These are phyloP conservation scores for Solanum rostratum DNA, from an alignment of 257 asterid species.

Conservation along the genomic window DNA sequence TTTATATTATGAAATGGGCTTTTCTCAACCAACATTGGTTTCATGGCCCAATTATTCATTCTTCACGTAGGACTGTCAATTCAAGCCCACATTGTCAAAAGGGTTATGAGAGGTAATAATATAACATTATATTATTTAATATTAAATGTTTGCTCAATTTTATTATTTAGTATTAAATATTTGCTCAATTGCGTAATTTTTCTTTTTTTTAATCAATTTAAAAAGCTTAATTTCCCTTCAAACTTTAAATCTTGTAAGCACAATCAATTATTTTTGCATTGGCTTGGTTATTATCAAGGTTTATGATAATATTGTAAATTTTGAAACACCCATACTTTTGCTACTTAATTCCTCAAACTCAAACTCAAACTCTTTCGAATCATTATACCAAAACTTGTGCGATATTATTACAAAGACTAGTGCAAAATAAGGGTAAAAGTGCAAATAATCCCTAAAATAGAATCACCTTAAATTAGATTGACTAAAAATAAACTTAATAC, in stretches of 20 bases:
- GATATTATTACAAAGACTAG: too few relatives aligned
- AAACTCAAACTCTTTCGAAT: too few relatives aligned
- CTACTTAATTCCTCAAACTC: too few relatives aligned
- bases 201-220: too few relatives aligned
- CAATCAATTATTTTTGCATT: not conserved
- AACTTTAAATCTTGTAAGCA: not conserved
- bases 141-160: too few relatives aligned
- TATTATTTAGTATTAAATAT: too few relatives aligned
- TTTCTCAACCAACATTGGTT: not conserved
- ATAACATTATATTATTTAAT: too few relatives aligned
- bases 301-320: not conserved
- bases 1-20: not conserved
- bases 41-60: not conserved
- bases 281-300: not conserved
- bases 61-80: not conserved
- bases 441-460: not conserved
- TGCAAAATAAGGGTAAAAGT: not conserved
- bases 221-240: too few relatives aligned
- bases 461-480: not conserved
- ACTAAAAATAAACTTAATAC: not conserved
- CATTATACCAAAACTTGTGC: not conserved
- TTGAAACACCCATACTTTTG: too few relatives aligned
- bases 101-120: too few relatives aligned
- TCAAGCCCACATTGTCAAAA: not conserved
- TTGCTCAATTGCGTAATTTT: too few relatives aligned